phyloP scores from a whole-genome alignment of 768 basidiomycete species.

The Mycena olivaceomarginata region DNA sequence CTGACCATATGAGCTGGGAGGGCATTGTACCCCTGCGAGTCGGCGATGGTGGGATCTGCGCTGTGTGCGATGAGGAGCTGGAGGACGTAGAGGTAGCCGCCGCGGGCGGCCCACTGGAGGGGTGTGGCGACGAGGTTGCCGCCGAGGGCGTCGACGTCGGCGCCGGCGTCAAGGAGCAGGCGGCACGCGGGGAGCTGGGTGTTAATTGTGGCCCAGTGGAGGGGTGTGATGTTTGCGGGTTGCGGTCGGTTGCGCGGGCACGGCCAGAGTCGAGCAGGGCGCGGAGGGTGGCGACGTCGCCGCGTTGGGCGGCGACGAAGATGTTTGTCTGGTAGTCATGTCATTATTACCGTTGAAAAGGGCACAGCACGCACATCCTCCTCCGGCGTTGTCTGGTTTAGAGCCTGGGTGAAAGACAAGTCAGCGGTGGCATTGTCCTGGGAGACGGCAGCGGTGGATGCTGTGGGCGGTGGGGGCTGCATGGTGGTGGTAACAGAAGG shows the following conservation, averaged over 20 bases:
- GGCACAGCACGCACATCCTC: neutral
- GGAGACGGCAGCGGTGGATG: constrained; percentile 29
- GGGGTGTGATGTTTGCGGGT: constrained; percentile 95
- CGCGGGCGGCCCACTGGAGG: constrained; percentile 98
- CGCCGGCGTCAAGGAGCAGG: constrained; percentile 92
- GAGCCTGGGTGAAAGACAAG: constrained; percentile 41
- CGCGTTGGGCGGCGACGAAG: constrained; percentile 91
- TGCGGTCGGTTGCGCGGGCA: constrained; percentile 85
- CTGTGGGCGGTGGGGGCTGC: constrained; percentile 31
- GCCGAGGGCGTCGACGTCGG: constrained; percentile 95
- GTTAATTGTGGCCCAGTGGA: constrained; percentile 99
- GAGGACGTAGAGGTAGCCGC: constrained; percentile 97
- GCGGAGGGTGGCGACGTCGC: constrained; percentile 81
- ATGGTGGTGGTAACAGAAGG: neutral
- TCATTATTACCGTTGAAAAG: too few relatives aligned
- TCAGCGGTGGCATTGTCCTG: constrained; percentile 33
- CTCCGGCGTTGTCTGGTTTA: constrained; percentile 36
- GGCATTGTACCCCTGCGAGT: constrained; percentile 97
- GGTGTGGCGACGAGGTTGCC: constrained; percentile 97
- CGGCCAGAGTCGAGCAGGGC: constrained; percentile 78
- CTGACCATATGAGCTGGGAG: too few relatives aligned
- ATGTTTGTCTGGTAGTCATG: constrained; percentile 71
- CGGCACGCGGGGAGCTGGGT: constrained; percentile 93
- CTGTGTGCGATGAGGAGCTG: constrained; percentile 89
- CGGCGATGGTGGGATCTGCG: constrained; percentile 73